These are phyloP conservation scores for Colletotrichum nymphaeae DNA, from an alignment of 2,329 filamentous ascomycete species.

Conservation along the genomic window DNA sequence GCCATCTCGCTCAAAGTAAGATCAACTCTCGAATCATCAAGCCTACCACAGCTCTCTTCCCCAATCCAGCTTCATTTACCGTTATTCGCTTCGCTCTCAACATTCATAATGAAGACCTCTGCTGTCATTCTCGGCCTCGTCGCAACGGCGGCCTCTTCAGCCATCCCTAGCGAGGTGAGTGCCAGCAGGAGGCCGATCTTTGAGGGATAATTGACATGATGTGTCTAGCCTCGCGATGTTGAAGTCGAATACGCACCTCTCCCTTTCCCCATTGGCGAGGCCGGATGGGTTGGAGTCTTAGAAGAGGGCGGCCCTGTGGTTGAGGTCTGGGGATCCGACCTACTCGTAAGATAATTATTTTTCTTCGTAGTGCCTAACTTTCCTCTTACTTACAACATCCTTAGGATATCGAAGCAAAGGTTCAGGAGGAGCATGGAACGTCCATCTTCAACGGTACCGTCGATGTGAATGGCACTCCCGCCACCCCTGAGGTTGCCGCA, in stretches of 20 bases:
- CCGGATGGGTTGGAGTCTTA: slow-evolving; percentile 6
- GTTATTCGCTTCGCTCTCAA: too few species aligned
- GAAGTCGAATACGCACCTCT: neutral
- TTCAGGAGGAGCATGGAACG: neutral
- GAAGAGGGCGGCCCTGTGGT: slow-evolving; percentile 3
- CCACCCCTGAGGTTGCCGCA: too few species aligned
- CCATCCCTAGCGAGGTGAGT: neutral
- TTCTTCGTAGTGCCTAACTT: neutral
- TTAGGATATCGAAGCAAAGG: neutral
- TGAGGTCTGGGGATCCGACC: slow-evolving; percentile 4
- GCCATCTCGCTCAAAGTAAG: too few species aligned
- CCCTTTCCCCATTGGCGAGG: slow-evolving; percentile 5
- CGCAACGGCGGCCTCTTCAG: neutral
- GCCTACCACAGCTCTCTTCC: too few species aligned
- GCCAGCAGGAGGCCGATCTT: neutral
- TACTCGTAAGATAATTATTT: neutral
- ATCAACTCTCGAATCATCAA: too few species aligned
- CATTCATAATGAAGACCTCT: neutral
- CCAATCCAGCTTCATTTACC: too few species aligned
- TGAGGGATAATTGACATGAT: neutral
- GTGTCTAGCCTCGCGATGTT: neutral
- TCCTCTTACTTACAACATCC: neutral
- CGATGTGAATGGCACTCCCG: neutral
- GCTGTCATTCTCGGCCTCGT: neutral
- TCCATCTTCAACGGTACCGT: neutral